A percentile compares a stretch with the other conserved stretches of the same genome.
Evolutionary conservation across 805 yeast species (phyloP).

Genomic region (Kodamaea hsintzibuensis): DNA sequence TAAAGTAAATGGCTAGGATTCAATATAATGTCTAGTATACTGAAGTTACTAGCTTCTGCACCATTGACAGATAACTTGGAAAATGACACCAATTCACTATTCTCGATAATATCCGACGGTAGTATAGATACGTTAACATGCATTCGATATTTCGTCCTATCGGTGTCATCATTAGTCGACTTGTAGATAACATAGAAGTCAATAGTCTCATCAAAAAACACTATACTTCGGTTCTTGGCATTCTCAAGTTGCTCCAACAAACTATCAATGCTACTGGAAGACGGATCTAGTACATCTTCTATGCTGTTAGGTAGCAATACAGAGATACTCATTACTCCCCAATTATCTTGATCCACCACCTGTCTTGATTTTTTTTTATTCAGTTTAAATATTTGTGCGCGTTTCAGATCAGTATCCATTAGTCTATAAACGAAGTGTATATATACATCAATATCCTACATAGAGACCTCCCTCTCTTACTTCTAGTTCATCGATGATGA

Average conservation of each 20-base stretch:
- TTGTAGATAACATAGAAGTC: conserved; percentile 28
- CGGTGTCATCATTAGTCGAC: conserved; percentile 5
- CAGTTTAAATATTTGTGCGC: conserved; percentile 4
- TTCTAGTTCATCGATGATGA: conserved; percentile 67
- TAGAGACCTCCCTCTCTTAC: conserved; percentile 79
- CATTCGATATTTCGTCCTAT: conserved; percentile 12
- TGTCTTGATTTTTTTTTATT: background rate
- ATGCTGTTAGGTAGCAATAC: conserved; percentile 12
- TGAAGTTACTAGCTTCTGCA: conserved; percentile 6
- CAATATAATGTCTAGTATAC: conserved; percentile 11
- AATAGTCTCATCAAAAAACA: conserved; percentile 34
- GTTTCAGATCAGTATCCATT: background rate
- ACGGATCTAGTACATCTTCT: conserved; percentile 8
- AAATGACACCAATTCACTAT: conserved; percentile 1
- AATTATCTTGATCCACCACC: conserved; percentile 7
- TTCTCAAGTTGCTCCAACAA: conserved; percentile 4
- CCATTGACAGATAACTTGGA: conserved; percentile 2
- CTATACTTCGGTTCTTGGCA: conserved; percentile 14
- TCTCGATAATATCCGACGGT: conserved; percentile 17
- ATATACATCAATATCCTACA: conserved; percentile 34
- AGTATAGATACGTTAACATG: conserved; percentile 21
- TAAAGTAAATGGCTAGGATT: conserved; percentile 13
- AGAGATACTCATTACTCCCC: conserved; percentile 11
- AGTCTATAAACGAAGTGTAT: background rate
- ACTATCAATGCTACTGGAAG: background rate